Evolutionary conservation across 2,329 filamentous ascomycete species (phyloP), one percentile per base, ranked within the genome.

Genomic region (Penicillium sp.): DNA sequence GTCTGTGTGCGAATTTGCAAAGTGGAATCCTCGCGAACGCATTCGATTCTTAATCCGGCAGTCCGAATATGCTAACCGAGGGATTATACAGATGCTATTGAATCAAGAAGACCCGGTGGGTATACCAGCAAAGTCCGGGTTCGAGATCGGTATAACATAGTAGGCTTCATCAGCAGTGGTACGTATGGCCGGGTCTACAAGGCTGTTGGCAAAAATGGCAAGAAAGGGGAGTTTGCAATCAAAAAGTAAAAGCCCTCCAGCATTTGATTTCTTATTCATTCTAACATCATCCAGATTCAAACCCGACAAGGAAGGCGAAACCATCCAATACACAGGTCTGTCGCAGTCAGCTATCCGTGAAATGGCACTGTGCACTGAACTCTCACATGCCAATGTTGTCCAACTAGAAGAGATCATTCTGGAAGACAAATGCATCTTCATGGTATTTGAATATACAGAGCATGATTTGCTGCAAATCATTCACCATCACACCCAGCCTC

Each of bases 151-250:
- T 99, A 97, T 77, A 92, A 94, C 67, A 94, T 99, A 67, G 88
- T 99, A 55, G 94, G 94, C 42, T 99, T 99, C 80, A 99, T 99
- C 67, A 96, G 91, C 72, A 96, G 91, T 66, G 94, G 94, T 45
- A 99, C 94, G 16, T 99, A 99, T 83, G 94, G 94, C 35, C 88
- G 94, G 32, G 94, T 99, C 8, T 99, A 97, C 84, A 99, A 99
- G 73, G 94, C 94, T 18, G 81, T 91, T 42, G 86, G 90, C 66
- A 86, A 88, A 62, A 83, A 89, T 78, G 85, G 86, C 66, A 79
- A 87, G 72, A 77, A 85, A 50, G 89, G 90, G 61, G 91, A 96
- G 69, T 97, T 96, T 71, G 94, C 94, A 66, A 99, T 99, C 80
- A 99, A 99, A 73, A 99, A 99, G 84, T 96, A 74, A 68, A 76